These are phyloP conservation scores for Arthrinium phaeospermum DNA, from an alignment of 2,329 filamentous ascomycete species.

Conservation along the genomic window DNA sequence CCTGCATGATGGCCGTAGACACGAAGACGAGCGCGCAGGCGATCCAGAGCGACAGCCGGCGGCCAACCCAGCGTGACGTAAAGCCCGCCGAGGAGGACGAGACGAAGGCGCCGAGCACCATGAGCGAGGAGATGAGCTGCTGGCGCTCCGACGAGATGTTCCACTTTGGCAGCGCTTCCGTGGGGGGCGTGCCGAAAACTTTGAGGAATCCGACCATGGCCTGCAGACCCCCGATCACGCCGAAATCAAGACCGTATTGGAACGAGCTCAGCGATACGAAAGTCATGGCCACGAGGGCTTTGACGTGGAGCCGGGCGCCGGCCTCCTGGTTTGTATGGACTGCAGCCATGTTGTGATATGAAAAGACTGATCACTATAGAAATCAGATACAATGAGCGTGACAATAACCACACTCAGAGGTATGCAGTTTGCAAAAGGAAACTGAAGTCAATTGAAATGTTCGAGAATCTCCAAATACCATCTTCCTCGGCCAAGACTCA, in stretches of 20 bases:
- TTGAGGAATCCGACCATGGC: slow-evolving; percentile 41
- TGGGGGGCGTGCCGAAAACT: slow-evolving; percentile 36
- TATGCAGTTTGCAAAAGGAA: neutral
- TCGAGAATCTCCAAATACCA: neutral
- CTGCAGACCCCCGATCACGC: slow-evolving; percentile 40
- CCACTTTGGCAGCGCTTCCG: slow-evolving; percentile 33
- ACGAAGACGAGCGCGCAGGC: slow-evolving; percentile 43
- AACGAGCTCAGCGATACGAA: slow-evolving; percentile 40
- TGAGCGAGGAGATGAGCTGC: slow-evolving; percentile 54
- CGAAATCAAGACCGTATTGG: slow-evolving; percentile 41
- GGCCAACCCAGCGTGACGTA: slow-evolving; percentile 43
- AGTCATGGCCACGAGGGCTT: slow-evolving; percentile 33
- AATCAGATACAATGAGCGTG: neutral
- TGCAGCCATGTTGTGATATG: neutral
- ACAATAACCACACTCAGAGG: neutral
- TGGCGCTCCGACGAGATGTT: slow-evolving; percentile 46
- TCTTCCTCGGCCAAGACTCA: neutral
- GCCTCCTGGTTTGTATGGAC: neutral
- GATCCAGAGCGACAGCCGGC: slow-evolving; percentile 47
- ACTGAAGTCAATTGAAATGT: neutral
- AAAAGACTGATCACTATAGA: too few relatives aligned
- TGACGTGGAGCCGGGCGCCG: slow-evolving; percentile 15
- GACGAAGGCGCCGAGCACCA: slow-evolving; percentile 54
- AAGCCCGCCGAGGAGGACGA: slow-evolving; percentile 49
- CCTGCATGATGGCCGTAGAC: slow-evolving; percentile 58